Evolutionary conservation across 257 asterid genomes (phyloP).

Genomic region (Plectranthus barbatus): DNA sequence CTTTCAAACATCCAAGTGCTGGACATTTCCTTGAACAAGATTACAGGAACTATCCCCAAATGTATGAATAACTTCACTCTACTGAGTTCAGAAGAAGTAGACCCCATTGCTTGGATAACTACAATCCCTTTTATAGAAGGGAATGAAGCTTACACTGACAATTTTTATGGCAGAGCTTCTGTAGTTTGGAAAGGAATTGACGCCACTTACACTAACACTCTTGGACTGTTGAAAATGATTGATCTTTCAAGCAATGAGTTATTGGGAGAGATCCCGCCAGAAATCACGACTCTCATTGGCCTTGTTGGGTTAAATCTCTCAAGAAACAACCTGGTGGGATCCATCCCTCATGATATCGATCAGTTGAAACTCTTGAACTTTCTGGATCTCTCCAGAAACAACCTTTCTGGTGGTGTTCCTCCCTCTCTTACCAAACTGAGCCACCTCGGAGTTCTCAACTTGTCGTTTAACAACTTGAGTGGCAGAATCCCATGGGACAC

Average conservation of each 20-base stretch:
- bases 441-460: constrained; percentile 10
- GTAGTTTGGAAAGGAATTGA: not conserved
- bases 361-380: not conserved
- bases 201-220: not conserved
- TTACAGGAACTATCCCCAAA: too few relatives aligned
- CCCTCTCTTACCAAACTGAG: not conserved
- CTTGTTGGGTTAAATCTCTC: not conserved
- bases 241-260: not conserved
- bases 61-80: too few relatives aligned
- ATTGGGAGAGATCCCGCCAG: not conserved
- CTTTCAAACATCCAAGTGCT: not conserved
- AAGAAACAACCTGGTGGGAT: not conserved
- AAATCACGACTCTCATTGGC: not conserved
- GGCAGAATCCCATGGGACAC: not conserved
- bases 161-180: not conserved
- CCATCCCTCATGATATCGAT: not conserved
- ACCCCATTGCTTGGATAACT: constrained; percentile 22
- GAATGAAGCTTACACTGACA: too few relatives aligned
- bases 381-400: constrained; percentile 21
- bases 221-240: not conserved
- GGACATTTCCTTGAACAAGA: too few relatives aligned
- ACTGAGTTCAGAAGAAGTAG: constrained; percentile 22
- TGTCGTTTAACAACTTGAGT: constrained; percentile 18
- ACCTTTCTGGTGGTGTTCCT: not conserved
- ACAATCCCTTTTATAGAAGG: too few relatives aligned